A percentile compares a stretch with the other conserved stretches of the same genome.
Evolutionary conservation across 78 protist genomes (phyloP).

Genomic region (Speleostelium caveatum): DNA sequence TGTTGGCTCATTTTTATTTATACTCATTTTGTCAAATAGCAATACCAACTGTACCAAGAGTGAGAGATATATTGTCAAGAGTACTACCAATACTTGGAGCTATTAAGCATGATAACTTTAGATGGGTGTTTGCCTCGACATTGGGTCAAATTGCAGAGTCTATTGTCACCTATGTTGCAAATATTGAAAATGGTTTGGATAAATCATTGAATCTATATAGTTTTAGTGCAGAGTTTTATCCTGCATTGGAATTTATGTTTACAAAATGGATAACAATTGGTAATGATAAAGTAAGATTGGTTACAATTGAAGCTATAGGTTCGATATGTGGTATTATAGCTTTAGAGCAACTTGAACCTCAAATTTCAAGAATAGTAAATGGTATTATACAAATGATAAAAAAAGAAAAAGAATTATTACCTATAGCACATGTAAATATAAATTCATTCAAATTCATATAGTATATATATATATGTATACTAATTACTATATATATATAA

Average conservation of each 20-base stretch:
- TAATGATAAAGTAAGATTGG: conserved; percentile 80
- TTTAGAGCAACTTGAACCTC: conserved; percentile 69
- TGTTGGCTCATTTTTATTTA: background rate
- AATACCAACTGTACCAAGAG: conserved; percentile 74
- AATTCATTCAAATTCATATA: background rate
- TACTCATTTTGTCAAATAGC: conserved; percentile 45
- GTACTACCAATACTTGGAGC: conserved; percentile 77
- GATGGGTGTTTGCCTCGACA: conserved; percentile 89
- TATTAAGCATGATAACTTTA: conserved; percentile 87
- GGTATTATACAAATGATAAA: conserved; percentile 60
- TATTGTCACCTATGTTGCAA: conserved; percentile 69
- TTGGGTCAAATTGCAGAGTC: conserved; percentile 85
- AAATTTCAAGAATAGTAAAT: conserved; percentile 32
- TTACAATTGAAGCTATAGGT: conserved; percentile 79
- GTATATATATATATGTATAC: background rate
- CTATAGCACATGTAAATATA: conserved; percentile 75
- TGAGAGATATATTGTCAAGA: conserved; percentile 75
- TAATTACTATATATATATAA: background rate
- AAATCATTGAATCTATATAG: conserved; percentile 40
- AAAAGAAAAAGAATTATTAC: conserved; percentile 81
- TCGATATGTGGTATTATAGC: conserved; percentile 39
- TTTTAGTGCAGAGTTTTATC: conserved; percentile 77
- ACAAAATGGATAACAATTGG: conserved; percentile 68
- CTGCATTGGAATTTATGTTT: conserved; percentile 80
- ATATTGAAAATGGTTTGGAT: conserved; percentile 70